These are phyloP conservation scores for Amaranthus tricolor DNA, from an alignment of 179 eudicot species.

Conservation along the genomic window DNA sequence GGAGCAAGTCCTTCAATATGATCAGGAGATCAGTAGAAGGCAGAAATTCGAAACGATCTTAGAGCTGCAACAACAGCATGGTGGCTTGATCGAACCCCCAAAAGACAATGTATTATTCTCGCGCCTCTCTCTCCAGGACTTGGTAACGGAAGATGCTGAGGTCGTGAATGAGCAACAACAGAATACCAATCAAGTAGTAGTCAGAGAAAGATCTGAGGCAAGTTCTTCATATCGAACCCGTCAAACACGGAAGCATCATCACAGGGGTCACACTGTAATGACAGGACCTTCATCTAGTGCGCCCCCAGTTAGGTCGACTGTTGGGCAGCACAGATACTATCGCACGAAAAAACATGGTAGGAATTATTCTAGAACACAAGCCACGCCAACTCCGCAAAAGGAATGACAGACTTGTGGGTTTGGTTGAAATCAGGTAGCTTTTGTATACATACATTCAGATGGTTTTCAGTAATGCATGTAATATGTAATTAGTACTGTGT, in stretches of 20 bases:
- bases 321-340: slow-evolving; percentile 40
- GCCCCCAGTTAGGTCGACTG: slow-evolving; percentile 36
- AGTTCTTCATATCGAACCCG: slow-evolving; percentile 21
- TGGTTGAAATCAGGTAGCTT: neutral
- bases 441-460: neutral
- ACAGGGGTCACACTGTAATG: slow-evolving; percentile 20
- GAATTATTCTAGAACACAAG: slow-evolving; percentile 37
- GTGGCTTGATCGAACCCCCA: slow-evolving; percentile 76
- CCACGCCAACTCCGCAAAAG: slow-evolving; percentile 54
- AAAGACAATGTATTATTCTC: slow-evolving; percentile 58
- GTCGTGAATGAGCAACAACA: slow-evolving; percentile 18
- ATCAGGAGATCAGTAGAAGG: slow-evolving; percentile 62
- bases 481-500: neutral
- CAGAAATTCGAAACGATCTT: slow-evolving; percentile 59
- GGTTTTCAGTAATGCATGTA: slow-evolving; percentile 7
- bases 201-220: slow-evolving; percentile 21
- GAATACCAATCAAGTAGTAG: slow-evolving; percentile 1
- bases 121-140: slow-evolving; percentile 53
- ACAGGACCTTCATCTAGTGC: slow-evolving; percentile 30
- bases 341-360: slow-evolving; percentile 47
- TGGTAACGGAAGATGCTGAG: slow-evolving; percentile 21
- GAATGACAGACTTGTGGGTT: slow-evolving; percentile 28
- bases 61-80: slow-evolving; percentile 64
- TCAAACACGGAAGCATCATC: slow-evolving; percentile 29
- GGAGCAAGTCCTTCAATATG: slow-evolving; percentile 46